Evolutionary conservation across 768 basidiomycete genomes (phyloP).

Genomic region (Leccinellum albellum): DNA sequence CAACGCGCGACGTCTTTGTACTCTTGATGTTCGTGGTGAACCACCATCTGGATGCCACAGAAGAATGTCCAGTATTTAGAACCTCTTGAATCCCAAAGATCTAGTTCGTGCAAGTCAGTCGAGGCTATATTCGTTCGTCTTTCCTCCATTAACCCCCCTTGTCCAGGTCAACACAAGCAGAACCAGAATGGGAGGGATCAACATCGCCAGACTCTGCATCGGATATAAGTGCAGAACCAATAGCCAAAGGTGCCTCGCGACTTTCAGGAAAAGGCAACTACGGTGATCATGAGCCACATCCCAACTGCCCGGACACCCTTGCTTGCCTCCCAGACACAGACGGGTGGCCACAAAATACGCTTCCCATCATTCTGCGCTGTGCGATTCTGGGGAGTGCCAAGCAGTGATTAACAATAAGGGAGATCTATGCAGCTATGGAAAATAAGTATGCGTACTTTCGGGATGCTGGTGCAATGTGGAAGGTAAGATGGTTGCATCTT

Average conservation of each 20-base stretch:
- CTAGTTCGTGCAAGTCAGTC: slow-evolving; percentile 42
- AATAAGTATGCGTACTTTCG: slow-evolving; percentile 79
- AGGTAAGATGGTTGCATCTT: slow-evolving; percentile 44
- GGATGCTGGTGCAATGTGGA: slow-evolving; percentile 81
- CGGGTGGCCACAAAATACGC: slow-evolving; percentile 76
- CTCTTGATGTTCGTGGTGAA: slow-evolving; percentile 8
- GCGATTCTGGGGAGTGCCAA: slow-evolving; percentile 76
- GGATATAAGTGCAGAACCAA: slow-evolving; percentile 30
- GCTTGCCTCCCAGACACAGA: slow-evolving; percentile 76
- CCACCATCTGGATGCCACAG: slow-evolving; percentile 19
- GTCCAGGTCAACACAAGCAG: slow-evolving; percentile 24
- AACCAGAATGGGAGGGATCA: slow-evolving; percentile 27
- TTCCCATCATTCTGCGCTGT: slow-evolving; percentile 81
- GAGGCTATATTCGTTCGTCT: slow-evolving; percentile 1
- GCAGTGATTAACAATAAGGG: slow-evolving; percentile 75
- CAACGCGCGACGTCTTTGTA: slow-evolving; percentile 9
- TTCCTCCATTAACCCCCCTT: slow-evolving; percentile 23
- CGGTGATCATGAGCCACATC: slow-evolving; percentile 58
- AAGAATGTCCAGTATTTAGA: slow-evolving; percentile 53
- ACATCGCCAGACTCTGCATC: slow-evolving; percentile 35
- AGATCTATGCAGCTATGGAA: slow-evolving; percentile 87
- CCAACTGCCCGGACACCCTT: slow-evolving; percentile 74
- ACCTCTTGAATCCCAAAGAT: slow-evolving; percentile 56
- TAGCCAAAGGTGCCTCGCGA: slow-evolving; percentile 18
- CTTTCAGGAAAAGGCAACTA: slow-evolving; percentile 23